phyloP scores from a whole-genome alignment of 2,329 filamentous ascomycete species.

The Diplodia seriata region DNA sequence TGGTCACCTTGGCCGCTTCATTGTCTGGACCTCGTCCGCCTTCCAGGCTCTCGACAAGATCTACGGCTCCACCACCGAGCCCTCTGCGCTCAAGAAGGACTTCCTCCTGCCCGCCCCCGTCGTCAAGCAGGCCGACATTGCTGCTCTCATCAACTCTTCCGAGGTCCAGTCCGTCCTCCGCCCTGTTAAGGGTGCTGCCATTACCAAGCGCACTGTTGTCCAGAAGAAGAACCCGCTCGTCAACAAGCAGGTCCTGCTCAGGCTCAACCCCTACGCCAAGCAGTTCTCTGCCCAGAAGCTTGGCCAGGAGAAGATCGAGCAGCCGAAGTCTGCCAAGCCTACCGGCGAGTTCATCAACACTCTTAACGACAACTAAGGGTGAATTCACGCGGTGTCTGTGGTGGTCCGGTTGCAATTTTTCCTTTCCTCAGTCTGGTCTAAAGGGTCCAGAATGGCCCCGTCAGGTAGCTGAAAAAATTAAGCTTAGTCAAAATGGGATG shows the following conservation, averaged over 20 bases:
- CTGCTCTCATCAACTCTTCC: constrained; percentile 98
- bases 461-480: constrained; percentile 28
- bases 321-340: constrained; percentile 65
- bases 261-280: constrained; percentile 97
- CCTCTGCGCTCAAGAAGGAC: constrained; percentile 97
- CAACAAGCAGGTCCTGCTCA: constrained; percentile 98
- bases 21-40: constrained; percentile 97
- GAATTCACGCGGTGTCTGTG: constrained; percentile 28
- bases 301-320: constrained; percentile 71
- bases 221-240: constrained; percentile 99
- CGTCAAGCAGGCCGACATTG: constrained; percentile 92
- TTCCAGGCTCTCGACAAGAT: constrained; percentile 96
- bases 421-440: constrained; percentile 27
- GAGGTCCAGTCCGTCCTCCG: constrained; percentile 97
- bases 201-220: constrained; percentile 86
- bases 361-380: constrained; percentile 57
- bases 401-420: constrained; percentile 20
- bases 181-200: constrained; percentile 85
- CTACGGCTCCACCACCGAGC: constrained; percentile 91
- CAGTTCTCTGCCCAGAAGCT: constrained; percentile 88
- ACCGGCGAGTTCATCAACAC: constrained; percentile 59
- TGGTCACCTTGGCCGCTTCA: constrained; percentile 98
- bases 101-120: constrained; percentile 94
- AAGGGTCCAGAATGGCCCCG: constrained; percentile 7
- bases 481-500: constrained; percentile 30